A percentile compares a stretch with the other conserved stretches of the same genome.
Evolutionary conservation across 257 asterid species (phyloP).

Genomic region (Nicotiana undulata): DNA sequence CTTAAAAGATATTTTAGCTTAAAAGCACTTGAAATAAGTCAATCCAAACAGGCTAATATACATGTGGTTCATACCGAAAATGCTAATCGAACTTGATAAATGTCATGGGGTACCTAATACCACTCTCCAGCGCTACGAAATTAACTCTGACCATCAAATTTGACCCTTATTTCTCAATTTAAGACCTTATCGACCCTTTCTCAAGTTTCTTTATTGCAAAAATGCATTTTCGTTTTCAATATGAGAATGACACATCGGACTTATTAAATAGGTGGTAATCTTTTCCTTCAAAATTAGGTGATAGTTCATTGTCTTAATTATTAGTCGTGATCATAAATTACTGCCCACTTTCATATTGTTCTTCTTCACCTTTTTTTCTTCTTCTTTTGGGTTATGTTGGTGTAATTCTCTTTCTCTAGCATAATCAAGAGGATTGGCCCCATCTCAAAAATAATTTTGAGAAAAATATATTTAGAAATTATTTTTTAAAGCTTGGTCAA

Average conservation of each 20-base stretch:
- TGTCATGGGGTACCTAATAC: no score
- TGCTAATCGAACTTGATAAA: no score
- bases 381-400: not conserved
- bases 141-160: no score
- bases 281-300: not conserved
- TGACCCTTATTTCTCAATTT: not conserved
- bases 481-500: no score
- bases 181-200: not conserved
- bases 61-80: no score
- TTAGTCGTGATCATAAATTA: not conserved
- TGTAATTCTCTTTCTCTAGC: not conserved
- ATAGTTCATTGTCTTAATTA: not conserved
- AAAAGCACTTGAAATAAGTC: no score
- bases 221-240: not conserved
- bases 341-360: not conserved
- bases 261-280: not conserved
- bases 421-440: slow-evolving; percentile 2
- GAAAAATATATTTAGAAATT: no score
- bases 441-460: no score
- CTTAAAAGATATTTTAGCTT: no score
- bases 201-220: not conserved
- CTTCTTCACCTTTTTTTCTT: not conserved
- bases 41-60: no score
- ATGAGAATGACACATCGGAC: not conserved
- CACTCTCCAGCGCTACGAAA: no score